Evolutionary conservation across 257 asterid species (phyloP).

Genomic region (Nicotiana paniculata): DNA sequence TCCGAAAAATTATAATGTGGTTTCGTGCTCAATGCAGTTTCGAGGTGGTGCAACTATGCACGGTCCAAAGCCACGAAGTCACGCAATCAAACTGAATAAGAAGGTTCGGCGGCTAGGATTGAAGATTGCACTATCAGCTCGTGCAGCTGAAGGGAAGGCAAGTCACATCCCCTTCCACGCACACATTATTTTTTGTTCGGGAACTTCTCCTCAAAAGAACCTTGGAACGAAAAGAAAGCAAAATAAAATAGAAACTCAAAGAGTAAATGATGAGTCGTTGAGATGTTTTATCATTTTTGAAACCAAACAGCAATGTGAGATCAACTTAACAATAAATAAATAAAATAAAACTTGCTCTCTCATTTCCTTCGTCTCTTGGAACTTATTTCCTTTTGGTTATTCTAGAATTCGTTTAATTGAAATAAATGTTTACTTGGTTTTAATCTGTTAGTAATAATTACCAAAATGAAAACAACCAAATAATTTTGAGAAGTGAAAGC

Average conservation of each 20-base stretch:
- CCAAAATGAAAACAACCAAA: background rate
- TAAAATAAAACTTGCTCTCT: background rate
- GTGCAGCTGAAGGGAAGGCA: slow-evolving; percentile 98
- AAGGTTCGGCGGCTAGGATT: slow-evolving; percentile 89
- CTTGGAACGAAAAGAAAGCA: background rate
- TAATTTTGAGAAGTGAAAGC: background rate
- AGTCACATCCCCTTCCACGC: slow-evolving; percentile 16
- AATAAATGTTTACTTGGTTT: background rate
- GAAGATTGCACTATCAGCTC: slow-evolving; percentile 80
- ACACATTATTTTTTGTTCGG: background rate
- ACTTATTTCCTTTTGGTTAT: background rate
- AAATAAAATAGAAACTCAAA: background rate
- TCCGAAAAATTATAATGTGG: background rate
- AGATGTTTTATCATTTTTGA: background rate
- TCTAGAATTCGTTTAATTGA: background rate
- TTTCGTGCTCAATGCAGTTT: slow-evolving; percentile 41
- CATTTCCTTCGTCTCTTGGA: background rate
- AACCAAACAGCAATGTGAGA: background rate
- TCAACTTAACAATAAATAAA: background rate
- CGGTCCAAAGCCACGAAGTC: slow-evolving; percentile 97
- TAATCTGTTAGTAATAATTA: background rate
- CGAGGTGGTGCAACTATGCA: slow-evolving; percentile 89
- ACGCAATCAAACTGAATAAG: slow-evolving; percentile 81
- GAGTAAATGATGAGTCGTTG: background rate
- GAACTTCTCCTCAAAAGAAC: background rate